Base-by-base conservation (phyloP, 192 early-diverging fungal genomes). In the Ambispora gerdemannii region DNA sequence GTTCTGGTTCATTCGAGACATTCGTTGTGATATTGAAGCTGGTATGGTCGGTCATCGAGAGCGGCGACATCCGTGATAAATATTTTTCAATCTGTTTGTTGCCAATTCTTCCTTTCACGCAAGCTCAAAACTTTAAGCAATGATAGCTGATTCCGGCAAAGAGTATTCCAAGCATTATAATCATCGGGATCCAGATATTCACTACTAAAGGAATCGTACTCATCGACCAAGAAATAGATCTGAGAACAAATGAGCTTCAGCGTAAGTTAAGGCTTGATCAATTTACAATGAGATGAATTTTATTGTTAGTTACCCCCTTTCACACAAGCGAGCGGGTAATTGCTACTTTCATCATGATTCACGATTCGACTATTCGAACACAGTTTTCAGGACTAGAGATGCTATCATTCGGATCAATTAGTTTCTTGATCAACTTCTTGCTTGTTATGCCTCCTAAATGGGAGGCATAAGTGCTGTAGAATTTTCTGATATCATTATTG, bases 161-260 rank as follows among this genome's bases (percentile, higher is more conserved):
- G 47, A 50, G 22, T 67, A 58, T 67, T 53, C n/a, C n/a, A n/a
- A n/a, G n/a, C n/a, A n/a, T n/a, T n/a, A n/a, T n/a, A n/a, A 67
- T 72, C 70, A 8, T 10, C 36, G 7, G 55, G 63, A 52, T 65
- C 58, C 34, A 78, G 51, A 28, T 74, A 75, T 10, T 78, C 67
- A 70, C 75, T 75, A 71, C 24, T 70, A 71, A 52, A 78, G 56
- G 70, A 71, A 62, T 78, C 77, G 69, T 78, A 78, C 35, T 73
- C 77, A 55, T 78, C 73, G 25, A 70, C 77, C 70, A 78, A 63
- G 51, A 78, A 25, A 59, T 75, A 78, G 55, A 78, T 78, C 73
- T 75, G 71, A 33, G 31, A 61, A 31, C 31, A 66, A 64, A 71
- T 13, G 52, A 50, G 50, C 38, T 10, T 63, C 27, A 0, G 15